A percentile compares a stretch with the other conserved stretches of the same genome.
Evolutionary conservation across 1,284 basidiomycete species (phyloP).

Genomic region (Tylopilus orsonianus): DNA sequence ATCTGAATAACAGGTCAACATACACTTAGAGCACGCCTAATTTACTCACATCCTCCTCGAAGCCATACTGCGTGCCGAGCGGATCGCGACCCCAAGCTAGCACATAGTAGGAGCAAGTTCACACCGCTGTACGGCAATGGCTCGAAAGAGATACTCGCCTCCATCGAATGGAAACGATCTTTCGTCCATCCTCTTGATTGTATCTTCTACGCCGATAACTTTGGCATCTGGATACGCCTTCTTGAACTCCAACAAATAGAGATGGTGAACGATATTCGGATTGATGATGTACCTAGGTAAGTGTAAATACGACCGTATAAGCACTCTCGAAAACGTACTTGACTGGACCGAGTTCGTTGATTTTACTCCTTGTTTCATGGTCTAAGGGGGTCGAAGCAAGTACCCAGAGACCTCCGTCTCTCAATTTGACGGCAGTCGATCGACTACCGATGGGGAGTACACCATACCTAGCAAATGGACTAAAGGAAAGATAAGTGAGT

Average conservation of each 20-base stretch:
- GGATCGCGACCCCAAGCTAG: constrained; percentile 68
- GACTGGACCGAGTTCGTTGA: constrained; percentile 77
- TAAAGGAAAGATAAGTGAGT: constrained; percentile 30
- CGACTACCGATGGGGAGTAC: constrained; percentile 76
- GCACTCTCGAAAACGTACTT: constrained; percentile 42
- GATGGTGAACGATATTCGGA: constrained; percentile 62
- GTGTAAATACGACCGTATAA: not conserved
- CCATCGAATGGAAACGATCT: constrained; percentile 56
- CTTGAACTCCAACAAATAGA: constrained; percentile 72
- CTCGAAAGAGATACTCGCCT: constrained; percentile 42
- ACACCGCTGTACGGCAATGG: not conserved
- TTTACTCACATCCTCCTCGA: constrained; percentile 71
- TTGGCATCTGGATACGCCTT: constrained; percentile 78
- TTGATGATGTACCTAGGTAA: constrained; percentile 61
- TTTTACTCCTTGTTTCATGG: constrained; percentile 66
- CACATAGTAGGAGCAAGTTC: not conserved
- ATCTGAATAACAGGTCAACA: constrained; percentile 42
- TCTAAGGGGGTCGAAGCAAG: constrained; percentile 84
- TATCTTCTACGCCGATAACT: constrained; percentile 63
- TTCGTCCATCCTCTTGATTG: constrained; percentile 44
- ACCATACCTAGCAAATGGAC: constrained; percentile 69
- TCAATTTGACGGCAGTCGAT: constrained; percentile 80
- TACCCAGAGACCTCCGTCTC: constrained; percentile 76
- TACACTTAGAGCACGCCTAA: not conserved
- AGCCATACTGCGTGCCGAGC: constrained; percentile 69